Percentiles rank a stretch among this genome's conserved stretches.
Evolutionary conservation across 257 asterid genomes (phyloP).

Genomic region (Nyctanthes arbortristis): DNA sequence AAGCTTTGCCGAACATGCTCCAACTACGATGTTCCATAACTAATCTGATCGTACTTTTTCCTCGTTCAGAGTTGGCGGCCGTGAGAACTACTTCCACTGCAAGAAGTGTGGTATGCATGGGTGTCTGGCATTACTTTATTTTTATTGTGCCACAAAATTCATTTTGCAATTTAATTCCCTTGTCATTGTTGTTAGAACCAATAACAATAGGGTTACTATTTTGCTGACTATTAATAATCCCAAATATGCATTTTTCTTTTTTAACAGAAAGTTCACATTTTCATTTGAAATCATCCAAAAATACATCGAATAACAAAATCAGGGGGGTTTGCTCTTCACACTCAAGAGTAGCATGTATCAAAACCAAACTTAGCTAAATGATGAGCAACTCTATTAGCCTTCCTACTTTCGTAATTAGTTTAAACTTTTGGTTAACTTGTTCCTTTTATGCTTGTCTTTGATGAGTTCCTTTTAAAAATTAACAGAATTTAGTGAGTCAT

Average conservation of each 20-base stretch:
- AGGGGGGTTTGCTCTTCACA: no score
- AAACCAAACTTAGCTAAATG: no score
- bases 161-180: not conserved
- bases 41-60: conserved; percentile 3
- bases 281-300: no score
- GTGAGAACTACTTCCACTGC: conserved; percentile 90
- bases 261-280: no score
- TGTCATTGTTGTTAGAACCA: not conserved
- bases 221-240: no score
- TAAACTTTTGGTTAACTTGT: not conserved
- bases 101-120: conserved; percentile 72
- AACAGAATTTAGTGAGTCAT: no score
- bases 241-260: no score
- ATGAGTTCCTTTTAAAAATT: not conserved
- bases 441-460: not conserved
- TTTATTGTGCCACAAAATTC: not conserved
- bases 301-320: no score
- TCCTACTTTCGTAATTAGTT: no score
- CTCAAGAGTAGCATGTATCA: no score
- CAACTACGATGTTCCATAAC: not conserved
- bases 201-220: no score
- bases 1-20: not conserved
- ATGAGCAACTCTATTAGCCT: not conserved
- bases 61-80: conserved; percentile 73
- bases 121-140: not conserved